Evolutionary conservation across 2,329 filamentous ascomycete species (phyloP).

Genomic region (Trichoderma koningii): DNA sequence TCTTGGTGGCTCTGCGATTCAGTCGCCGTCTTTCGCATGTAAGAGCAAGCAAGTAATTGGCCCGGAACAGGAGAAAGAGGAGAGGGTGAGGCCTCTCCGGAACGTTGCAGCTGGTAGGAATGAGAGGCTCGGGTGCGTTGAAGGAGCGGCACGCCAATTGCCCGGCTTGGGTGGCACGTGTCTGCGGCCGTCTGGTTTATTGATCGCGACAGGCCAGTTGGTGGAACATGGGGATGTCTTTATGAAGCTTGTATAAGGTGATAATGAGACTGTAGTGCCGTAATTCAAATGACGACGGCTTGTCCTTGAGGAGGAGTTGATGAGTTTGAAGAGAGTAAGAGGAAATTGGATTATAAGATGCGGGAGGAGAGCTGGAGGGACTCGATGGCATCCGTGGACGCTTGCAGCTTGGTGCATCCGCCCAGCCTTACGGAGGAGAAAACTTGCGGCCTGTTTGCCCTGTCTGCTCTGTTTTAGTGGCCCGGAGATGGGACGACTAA

Average conservation of each 20-base stretch:
- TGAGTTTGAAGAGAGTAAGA: not conserved
- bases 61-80: not conserved
- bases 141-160: conserved; percentile 13
- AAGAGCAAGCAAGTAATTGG: not conserved
- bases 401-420: not conserved
- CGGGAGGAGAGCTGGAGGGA: not conserved
- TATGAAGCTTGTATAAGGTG: not conserved
- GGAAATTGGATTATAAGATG: not conserved
- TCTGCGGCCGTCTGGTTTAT: conserved; percentile 3
- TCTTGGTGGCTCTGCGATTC: not conserved
- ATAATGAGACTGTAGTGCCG: not conserved
- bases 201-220: not conserved
- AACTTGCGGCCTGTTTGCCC: no score
- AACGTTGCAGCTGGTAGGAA: not conserved
- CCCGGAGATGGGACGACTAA: no score
- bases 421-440: not conserved
- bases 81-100: conserved; percentile 18
- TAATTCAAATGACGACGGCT: no score
- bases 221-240: conserved; percentile 1
- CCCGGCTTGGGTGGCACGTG: conserved; percentile 15
- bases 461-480: no score
- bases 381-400: not conserved
- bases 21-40: not conserved
- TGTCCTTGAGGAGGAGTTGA: not conserved
- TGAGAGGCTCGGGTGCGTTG: not conserved